Evolutionary conservation across 2,329 filamentous ascomycete species (phyloP), one percentile per base, ranked within the genome.

Genomic region (Diaporthe vaccinii): DNA sequence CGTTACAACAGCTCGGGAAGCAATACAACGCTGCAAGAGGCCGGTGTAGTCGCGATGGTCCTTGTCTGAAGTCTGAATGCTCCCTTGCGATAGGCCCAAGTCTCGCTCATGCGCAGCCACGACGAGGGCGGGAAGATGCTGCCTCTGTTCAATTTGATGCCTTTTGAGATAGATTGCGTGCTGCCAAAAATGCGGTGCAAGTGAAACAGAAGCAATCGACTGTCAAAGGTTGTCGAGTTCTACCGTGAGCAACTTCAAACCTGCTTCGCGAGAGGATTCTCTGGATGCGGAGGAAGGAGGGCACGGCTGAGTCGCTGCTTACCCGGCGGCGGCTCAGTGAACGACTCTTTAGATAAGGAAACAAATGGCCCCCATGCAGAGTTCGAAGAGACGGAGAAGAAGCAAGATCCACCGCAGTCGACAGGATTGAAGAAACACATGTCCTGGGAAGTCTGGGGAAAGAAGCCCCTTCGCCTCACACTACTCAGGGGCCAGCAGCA

Each of bases 361-460:
- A 41, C 49, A 55, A 55, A 41, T 39, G 49, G 49, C 65, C n/a
- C 34, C 34, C 28, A 17, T 15, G 31, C 20, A 55, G 22, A 28
- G 25, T 67, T 6, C 31, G 49, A 69, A 17, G 34, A 55, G 65
- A 61, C 12, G 31, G 58, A 28, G n/a, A 69, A 39, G 34, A 15
- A 39, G 36, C 36, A 53, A 4, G n/a, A 14, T 69, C 22, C 49
- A 53, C 28, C 62, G 46, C 39, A 51, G 62, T 49, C 31, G 41
- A 46, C 14, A 55, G 31, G 22, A 51, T 20, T 20, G 39, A 36
- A 28, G 62, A 68, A 67, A 68, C 62, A 68, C 62, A 25, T 68
- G 62, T 68, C 62, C 17, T 68, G 31, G 65, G 65, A 68, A 68
- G 41, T 53, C 65, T 53, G 65, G 65, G 65, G 65, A 68, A 67